Conservation (phyloP, 208 protist species). For the Acanthamoeba comandoni region DNA sequence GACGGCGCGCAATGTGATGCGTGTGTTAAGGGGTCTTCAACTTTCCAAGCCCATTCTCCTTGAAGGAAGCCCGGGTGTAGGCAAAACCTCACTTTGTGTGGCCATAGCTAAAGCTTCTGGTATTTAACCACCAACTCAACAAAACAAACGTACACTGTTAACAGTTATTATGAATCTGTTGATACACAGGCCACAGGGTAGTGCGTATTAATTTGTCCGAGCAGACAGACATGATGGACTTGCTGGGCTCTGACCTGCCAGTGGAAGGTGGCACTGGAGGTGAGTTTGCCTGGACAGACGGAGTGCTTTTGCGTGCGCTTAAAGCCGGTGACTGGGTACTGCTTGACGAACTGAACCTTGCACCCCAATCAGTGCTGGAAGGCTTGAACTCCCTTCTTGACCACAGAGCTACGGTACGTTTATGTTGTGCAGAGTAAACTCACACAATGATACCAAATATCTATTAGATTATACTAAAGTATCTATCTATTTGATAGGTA, state of each 20-base stretch:
- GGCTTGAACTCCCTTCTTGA: constrained; percentile 99
- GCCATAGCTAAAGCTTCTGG: constrained; percentile 92
- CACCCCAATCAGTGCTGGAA: constrained; percentile 98
- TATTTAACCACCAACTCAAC: neutral
- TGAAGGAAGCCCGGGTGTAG: constrained; percentile 95
- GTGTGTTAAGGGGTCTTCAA: constrained; percentile 93
- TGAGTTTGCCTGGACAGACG: constrained; percentile 98
- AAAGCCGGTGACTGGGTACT: constrained; percentile 98
- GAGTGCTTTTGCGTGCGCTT: constrained; percentile 95
- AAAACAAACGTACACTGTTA: constrained; percentile 28
- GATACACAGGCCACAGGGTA: constrained; percentile 89
- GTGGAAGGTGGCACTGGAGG: constrained; percentile 86
- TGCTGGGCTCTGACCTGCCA: constrained; percentile 92
- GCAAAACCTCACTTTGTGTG: constrained; percentile 98
- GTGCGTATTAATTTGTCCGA: constrained; percentile 99
- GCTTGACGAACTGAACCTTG: constrained; percentile 99
- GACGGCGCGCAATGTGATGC: constrained; percentile 95
- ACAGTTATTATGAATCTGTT: constrained; percentile 11
- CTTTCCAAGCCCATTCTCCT: constrained; percentile 96
- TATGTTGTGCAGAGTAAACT: neutral
- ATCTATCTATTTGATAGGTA: constrained; percentile 84
- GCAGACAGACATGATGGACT: constrained; percentile 99
- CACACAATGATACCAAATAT: too few relatives aligned
- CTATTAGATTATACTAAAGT: too few relatives aligned
- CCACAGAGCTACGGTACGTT: constrained; percentile 92